Evolutionary conservation across 805 yeast species (phyloP), one percentile per base, ranked within the genome.

Genomic region (Nematodospora valgi): DNA sequence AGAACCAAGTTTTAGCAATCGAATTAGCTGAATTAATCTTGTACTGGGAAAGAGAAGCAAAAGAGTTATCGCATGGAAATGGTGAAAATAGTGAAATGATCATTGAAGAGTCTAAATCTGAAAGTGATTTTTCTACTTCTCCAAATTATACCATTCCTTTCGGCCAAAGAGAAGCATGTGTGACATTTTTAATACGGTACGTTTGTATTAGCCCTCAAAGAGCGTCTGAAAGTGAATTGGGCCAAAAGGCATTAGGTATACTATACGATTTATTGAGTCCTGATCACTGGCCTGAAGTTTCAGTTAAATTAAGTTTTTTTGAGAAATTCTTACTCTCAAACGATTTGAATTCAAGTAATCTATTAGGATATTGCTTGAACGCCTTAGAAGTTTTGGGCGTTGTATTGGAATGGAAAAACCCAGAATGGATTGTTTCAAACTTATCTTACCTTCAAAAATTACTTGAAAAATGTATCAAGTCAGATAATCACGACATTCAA

Each of bases 381-480:
- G 95, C 98, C 0, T 62, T 94, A 32, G 96, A 87, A 54, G 97
- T 93, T 0, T 68, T 93, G 29, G 80, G 82, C 8, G 85, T 88
- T 29, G 87, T 88, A 1, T 64, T 93, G 35, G 85, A 81, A 44
- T 85, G 87, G 73, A 85, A 85, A 58, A 57, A 78, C 2, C 59
- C 83, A 0, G 76, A 70, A 10, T 93, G 97, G 97, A 82, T 93
- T 35, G 62, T 83, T 27, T 74, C 77, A 2, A 84, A 88, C 44
- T 58, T 88, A 24, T 65, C 71, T 2, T 77, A 81, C 22, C 70
- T 94, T 21, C 89, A 84, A 44, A 75, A 74, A 37, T 62, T 93
- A 11, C 64, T 93, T 11, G 95, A 85, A 40, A 86, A 86, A 46
- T 81, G 95, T 48, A 68, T 93, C 43, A 78, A 80, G 31, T 81